Conservation (phyloP, 1,284 basidiomycete species). For the Trametes hirsuta region DNA sequence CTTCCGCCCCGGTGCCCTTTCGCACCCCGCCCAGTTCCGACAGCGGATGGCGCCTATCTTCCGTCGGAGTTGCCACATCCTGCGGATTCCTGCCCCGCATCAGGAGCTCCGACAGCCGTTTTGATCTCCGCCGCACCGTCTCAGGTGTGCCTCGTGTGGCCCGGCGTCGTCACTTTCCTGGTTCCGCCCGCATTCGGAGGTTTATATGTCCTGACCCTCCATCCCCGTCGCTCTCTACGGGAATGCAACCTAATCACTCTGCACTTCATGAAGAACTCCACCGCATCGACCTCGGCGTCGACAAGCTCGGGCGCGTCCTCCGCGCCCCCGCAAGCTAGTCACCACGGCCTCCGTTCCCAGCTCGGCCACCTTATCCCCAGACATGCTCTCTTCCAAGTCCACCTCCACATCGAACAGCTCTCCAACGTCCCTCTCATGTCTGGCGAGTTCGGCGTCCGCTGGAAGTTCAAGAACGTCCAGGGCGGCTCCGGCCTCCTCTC, state of each 20-base stretch:
- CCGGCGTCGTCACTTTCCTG: constrained; percentile 7
- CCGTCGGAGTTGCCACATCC: no score
- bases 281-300: constrained; percentile 18
- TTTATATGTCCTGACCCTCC: constrained; percentile 7
- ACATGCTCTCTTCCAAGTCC: constrained; percentile 70
- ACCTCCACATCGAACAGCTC: constrained; percentile 71
- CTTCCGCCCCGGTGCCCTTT: no score
- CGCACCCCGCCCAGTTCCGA: no score
- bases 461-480: constrained; percentile 75
- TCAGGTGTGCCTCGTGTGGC: not conserved
- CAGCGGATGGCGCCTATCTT: no score
- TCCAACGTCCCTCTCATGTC: constrained; percentile 75
- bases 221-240: constrained; percentile 10
- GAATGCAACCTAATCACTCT: constrained; percentile 11
- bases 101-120: not conserved
- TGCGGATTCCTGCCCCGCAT: not conserved
- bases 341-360: constrained; percentile 41
- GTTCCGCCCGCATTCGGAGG: constrained; percentile 13
- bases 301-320: constrained; percentile 26
- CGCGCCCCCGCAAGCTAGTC: constrained; percentile 15
- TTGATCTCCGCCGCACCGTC: not conserved
- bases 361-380: constrained; percentile 56
- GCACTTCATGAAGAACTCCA: constrained; percentile 18
- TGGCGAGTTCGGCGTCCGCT: constrained; percentile 75
- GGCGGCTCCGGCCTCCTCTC: constrained; percentile 42